Evolutionary conservation across 2,329 filamentous ascomycete species (phyloP).

Genomic region (Rugonectria rugulosa): DNA sequence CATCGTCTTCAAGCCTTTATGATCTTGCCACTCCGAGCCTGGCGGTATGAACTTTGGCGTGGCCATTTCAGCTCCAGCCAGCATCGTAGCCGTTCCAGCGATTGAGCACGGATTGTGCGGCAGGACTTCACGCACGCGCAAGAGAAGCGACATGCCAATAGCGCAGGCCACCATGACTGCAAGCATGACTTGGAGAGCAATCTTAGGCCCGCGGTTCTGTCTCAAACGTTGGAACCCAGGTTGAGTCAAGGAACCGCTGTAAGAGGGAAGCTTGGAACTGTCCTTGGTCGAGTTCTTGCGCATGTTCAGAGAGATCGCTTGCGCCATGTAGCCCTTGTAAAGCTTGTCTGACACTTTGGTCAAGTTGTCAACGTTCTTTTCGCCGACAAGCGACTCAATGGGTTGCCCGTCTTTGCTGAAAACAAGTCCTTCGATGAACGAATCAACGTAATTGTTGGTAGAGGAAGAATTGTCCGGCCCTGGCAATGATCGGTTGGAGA

Average conservation of each 20-base stretch:
- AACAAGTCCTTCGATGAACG: slow-evolving; percentile 30
- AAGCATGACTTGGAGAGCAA: slow-evolving; percentile 41
- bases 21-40: slow-evolving; percentile 38
- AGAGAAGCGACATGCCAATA: slow-evolving; percentile 32
- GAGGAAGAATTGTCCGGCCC: slow-evolving; percentile 18
- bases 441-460: slow-evolving; percentile 27
- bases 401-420: slow-evolving; percentile 18
- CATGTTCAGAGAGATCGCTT: slow-evolving; percentile 39
- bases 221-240: slow-evolving; percentile 24
- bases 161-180: slow-evolving; percentile 39
- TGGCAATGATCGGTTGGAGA: slow-evolving; percentile 27
- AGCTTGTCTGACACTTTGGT: slow-evolving; percentile 23
- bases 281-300: slow-evolving; percentile 17
- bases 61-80: slow-evolving; percentile 39
- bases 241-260: slow-evolving; percentile 20
- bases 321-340: slow-evolving; percentile 39
- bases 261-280: slow-evolving; percentile 13
- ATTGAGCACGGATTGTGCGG: slow-evolving; percentile 42
- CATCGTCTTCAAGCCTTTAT: slow-evolving; percentile 25
- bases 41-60: slow-evolving; percentile 28
- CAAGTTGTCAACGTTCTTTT: slow-evolving; percentile 24
- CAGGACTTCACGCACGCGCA: slow-evolving; percentile 34
- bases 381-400: slow-evolving; percentile 24
- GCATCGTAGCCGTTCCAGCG: slow-evolving; percentile 36
- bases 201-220: slow-evolving; percentile 39